Base-by-base conservation (phyloP, 805 yeast species). In the Ogataea dorogensis region DNA sequence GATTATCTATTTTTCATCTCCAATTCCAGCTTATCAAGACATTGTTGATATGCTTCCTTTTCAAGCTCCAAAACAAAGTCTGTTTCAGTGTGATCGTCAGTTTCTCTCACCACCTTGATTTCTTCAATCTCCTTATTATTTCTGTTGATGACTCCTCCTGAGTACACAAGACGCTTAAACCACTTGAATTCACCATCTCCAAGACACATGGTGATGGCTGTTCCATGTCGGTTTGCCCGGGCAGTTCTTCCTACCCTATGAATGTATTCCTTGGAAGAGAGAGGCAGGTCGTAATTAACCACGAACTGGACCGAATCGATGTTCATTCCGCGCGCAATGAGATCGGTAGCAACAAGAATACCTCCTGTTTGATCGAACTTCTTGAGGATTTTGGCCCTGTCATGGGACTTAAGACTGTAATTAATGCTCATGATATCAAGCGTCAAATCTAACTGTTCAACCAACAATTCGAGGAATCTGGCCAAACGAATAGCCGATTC, bases 241-340 rank as follows among this genome's bases (percentile, higher is more conserved):
- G 98, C 97, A 0, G 98, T 89, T 67, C 99, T 80, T 25, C 99
- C 99, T 24, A 88, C 87, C 53, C 99, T 75, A 62, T 93, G 99
- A 17, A 93, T 87, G 49, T 93, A 93, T 50, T 93, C 98, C 46
- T 94, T 80, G 1, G 89, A 73, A 1, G 96, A 83, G 17, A 77
- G 70, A 15, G 99, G 98, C 36, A 88, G 60, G 55, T 93, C 98
- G 59, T 93, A 93, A 61, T 93, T 93, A 33, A 93, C 65, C 9
- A 93, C 96, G 44, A 77, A 75, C 28, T 76, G 70, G 31, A 93
- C 75, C 3, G 77, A 70, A 11, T 71, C 63, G 28, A 93, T 71
- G 62, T 91, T 96, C 32, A 93, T 75, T 65, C 99, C 99, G 63
- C 99, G 79, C n/a, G 97, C 85, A 59, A 93, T 83, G 50, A 93